Evolutionary conservation across 1,284 basidiomycete genomes (phyloP), one percentile per base, ranked within the genome.

Genomic region (Macrocystidia cucumis): DNA sequence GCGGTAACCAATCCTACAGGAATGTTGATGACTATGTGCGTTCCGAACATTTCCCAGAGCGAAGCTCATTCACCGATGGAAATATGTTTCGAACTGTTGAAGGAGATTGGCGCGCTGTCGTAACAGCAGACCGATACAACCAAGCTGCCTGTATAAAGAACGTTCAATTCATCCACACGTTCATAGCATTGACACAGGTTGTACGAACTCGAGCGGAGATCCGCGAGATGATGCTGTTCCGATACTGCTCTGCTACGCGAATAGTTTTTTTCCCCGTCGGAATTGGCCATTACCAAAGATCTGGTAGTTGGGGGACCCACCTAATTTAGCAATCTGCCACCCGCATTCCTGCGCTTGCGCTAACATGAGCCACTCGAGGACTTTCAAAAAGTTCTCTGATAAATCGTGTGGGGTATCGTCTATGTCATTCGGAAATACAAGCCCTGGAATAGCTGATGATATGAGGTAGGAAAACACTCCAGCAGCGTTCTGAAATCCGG

Each of bases 261-360:
- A 42, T 26, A 16, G 18, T 14, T 29, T 44, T 24, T 37, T 28
- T 22, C 20, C 23, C 13, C 25, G 29, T 25, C 29, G 34, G 24
- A 27, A 33, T 33, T 42, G 25, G 33, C 30, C 29, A 19, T 7
- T n/a, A n/a, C n/a, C n/a, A n/a, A n/a, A n/a, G n/a, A n/a, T n/a
- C n/a, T n/a, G n/a, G 18, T 9, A 16, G 20, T 24, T 21, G 30
- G 29, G 35, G 28, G 29, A 47, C 59, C 51, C 52, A 89, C 91
- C 86, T 43, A 90, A 62, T 44, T 87, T 83, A 4, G 91, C 93
- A 47, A 86, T 78, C 54, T 96, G 92, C 93, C 95, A 98, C 36
- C 83, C 89, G 51, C 91, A 96, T 63, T 98, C 95, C 51, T 98
- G 93, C 0, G 92, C 93, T 60, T 98, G 91, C 0, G 91, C 91